Conservation (phyloP, 495 filamentous ascomycete species). For the Pyrenula massariospora region DNA sequence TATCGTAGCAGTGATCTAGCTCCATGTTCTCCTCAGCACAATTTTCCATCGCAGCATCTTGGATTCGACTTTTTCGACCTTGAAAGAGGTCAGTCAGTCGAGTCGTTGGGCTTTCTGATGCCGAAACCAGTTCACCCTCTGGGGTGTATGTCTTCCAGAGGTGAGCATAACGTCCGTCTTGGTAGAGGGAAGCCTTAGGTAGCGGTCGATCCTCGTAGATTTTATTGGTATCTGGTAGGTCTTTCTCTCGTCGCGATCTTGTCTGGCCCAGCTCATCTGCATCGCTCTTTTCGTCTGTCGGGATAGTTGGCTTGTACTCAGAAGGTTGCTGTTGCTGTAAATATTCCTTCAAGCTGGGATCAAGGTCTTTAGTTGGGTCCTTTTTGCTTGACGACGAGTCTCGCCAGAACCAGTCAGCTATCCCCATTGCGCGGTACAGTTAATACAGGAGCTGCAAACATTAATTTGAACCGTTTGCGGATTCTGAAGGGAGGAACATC, state of each 20-base stretch:
- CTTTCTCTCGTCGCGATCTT: slow-evolving; percentile 7
- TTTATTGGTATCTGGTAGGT: slow-evolving; percentile 12
- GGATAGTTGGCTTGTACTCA: slow-evolving; percentile 47
- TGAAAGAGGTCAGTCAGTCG: slow-evolving; percentile 76
- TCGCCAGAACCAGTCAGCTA: slow-evolving; percentile 58
- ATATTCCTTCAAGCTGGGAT: slow-evolving; percentile 74
- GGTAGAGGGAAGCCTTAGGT: slow-evolving; percentile 47
- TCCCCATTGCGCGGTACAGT: background rate
- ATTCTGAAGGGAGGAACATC: too few relatives aligned
- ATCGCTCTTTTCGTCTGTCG: slow-evolving; percentile 1
- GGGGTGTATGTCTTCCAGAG: slow-evolving; percentile 84
- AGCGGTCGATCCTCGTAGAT: slow-evolving; percentile 21
- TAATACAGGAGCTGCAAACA: too few relatives aligned
- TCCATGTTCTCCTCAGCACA: slow-evolving; percentile 75
- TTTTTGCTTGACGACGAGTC: slow-evolving; percentile 22
- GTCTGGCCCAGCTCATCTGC: slow-evolving; percentile 2
- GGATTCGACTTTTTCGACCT: slow-evolving; percentile 64
- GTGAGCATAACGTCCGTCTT: slow-evolving; percentile 85
- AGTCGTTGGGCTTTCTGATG: slow-evolving; percentile 44
- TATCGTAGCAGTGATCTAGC: slow-evolving; percentile 62
- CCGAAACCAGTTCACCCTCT: slow-evolving; percentile 46
- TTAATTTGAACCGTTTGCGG: too few relatives aligned
- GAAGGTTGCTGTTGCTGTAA: slow-evolving; percentile 71
- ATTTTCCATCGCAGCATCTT: slow-evolving; percentile 80
- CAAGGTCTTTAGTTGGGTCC: slow-evolving; percentile 72